Evolutionary conservation across 805 yeast species (phyloP).

Genomic region (Candida mattraensis): DNA sequence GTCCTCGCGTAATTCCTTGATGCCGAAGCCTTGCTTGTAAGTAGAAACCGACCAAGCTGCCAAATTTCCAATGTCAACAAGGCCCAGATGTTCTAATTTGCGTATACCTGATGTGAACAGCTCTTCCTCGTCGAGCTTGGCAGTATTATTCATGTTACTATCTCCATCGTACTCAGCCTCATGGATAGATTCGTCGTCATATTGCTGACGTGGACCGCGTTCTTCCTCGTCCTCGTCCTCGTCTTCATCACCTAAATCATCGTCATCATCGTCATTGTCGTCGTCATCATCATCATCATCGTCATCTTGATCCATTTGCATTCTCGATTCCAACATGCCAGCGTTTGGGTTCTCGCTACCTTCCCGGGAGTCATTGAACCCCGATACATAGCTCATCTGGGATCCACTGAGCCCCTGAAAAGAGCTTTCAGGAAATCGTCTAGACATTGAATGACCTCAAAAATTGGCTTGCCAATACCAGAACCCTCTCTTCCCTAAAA

Average conservation of each 20-base stretch:
- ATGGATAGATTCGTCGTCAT: slow-evolving; percentile 13
- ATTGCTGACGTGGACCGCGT: slow-evolving; percentile 1
- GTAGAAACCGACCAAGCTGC: slow-evolving; percentile 89
- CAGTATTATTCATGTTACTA: slow-evolving; percentile 9
- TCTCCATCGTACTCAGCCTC: slow-evolving; percentile 12
- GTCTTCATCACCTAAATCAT: slow-evolving; percentile 4
- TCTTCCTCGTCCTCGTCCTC: slow-evolving; percentile 14
- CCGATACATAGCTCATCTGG: too few relatives aligned
- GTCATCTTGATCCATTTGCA: slow-evolving; percentile 2
- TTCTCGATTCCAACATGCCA: not conserved
- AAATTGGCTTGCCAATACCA: too few relatives aligned
- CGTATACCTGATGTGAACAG: slow-evolving; percentile 42
- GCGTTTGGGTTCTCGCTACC: too few relatives aligned
- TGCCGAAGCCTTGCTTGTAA: slow-evolving; percentile 67
- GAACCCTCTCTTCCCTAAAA: not conserved
- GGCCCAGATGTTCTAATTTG: slow-evolving; percentile 55
- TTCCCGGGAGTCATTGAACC: too few relatives aligned
- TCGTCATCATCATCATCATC: slow-evolving; percentile 12
- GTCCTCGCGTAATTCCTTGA: slow-evolving; percentile 70
- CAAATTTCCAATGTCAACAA: slow-evolving; percentile 73
- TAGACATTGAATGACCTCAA: slow-evolving; percentile 2
- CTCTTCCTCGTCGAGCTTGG: slow-evolving; percentile 21
- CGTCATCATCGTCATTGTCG: slow-evolving; percentile 12
- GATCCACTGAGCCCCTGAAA: slow-evolving; percentile 5
- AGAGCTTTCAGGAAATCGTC: slow-evolving; percentile 5